Percentiles rank a stretch among this genome's conserved stretches.
These are phyloP conservation scores for Phoma sp. DNA, from an alignment of 2,329 filamentous ascomycete genomes.

Conservation along the genomic window DNA sequence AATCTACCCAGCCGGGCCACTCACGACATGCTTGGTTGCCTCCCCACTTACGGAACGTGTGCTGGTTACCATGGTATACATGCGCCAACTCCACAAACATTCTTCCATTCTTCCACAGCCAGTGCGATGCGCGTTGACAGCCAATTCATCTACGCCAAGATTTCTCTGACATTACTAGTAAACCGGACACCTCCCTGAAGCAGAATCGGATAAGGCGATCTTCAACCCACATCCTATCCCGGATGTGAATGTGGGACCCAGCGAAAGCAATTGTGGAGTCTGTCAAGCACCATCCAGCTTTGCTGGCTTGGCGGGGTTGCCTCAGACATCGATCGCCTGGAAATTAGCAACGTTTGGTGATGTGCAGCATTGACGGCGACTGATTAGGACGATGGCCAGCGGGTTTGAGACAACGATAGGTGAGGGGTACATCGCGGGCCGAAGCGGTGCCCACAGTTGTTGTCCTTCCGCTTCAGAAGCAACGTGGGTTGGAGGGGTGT, in stretches of 20 bases:
- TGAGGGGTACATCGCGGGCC: constrained; percentile 7
- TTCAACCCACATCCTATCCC: not conserved
- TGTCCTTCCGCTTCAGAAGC: constrained; percentile 4
- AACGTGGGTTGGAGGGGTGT: not conserved
- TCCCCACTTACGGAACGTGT: too few relatives aligned
- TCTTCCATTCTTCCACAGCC: not conserved
- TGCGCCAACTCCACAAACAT: constrained; percentile 1
- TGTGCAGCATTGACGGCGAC: not conserved
- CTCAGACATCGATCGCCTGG: constrained; percentile 11
- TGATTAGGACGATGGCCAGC: constrained; percentile 3
- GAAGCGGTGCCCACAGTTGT: constrained; percentile 9
- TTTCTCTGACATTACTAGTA: constrained; percentile 9
- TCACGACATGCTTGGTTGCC: too few relatives aligned
- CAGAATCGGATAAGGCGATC: constrained; percentile 6
- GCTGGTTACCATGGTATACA: too few relatives aligned
- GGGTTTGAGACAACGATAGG: constrained; percentile 7
- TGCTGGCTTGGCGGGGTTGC: constrained; percentile 9
- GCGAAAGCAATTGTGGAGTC: constrained; percentile 9
- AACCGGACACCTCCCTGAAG: constrained; percentile 1
- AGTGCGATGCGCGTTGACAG: constrained; percentile 1
- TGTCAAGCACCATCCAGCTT: not conserved
- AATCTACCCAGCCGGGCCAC: too few relatives aligned
- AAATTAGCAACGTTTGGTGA: constrained; percentile 3
- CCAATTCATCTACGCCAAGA: constrained; percentile 7
- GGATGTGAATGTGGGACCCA: constrained; percentile 4